Evolutionary conservation across 176 grass and related monocot genomes (phyloP).

Genomic region (Lolium rigidum): DNA sequence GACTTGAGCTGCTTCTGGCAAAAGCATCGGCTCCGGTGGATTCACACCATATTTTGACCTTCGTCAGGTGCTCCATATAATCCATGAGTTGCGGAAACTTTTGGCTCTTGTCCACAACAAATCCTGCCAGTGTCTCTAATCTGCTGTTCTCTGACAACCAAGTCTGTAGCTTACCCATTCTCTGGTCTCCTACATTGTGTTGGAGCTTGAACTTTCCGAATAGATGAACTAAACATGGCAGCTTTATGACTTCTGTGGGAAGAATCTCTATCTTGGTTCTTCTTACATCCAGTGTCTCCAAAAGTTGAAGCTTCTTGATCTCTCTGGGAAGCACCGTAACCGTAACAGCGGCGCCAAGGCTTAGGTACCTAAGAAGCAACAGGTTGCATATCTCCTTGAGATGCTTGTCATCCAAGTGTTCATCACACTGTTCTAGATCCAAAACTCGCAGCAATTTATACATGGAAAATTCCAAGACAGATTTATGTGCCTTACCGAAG

Average conservation of each 20-base stretch:
- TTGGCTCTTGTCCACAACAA: neutral
- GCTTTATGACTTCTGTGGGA: neutral
- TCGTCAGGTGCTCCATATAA: neutral
- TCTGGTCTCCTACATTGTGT: neutral
- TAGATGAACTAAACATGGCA: no score
- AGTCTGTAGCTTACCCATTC: neutral
- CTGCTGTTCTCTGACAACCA: neutral
- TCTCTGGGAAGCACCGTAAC: neutral
- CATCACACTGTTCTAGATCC: neutral
- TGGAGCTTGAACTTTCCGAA: neutral
- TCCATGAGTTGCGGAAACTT: neutral
- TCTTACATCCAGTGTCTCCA: constrained; percentile 25
- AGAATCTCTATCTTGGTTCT: neutral
- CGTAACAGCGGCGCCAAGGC: neutral
- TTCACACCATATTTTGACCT: constrained; percentile 30
- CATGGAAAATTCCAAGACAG: neutral
- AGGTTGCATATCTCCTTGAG: neutral
- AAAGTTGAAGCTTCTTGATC: neutral
- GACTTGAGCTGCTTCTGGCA: no score
- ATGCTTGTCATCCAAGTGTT: no score
- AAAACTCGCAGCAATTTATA: neutral
- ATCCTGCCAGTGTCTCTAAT: neutral
- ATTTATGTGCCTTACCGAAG: neutral
- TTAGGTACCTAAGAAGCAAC: constrained; percentile 21
- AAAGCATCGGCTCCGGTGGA: no score